These are phyloP conservation scores for Pseudogymnoascus sp. DNA, from an alignment of 2,329 filamentous ascomycete genomes.

Conservation along the genomic window DNA sequence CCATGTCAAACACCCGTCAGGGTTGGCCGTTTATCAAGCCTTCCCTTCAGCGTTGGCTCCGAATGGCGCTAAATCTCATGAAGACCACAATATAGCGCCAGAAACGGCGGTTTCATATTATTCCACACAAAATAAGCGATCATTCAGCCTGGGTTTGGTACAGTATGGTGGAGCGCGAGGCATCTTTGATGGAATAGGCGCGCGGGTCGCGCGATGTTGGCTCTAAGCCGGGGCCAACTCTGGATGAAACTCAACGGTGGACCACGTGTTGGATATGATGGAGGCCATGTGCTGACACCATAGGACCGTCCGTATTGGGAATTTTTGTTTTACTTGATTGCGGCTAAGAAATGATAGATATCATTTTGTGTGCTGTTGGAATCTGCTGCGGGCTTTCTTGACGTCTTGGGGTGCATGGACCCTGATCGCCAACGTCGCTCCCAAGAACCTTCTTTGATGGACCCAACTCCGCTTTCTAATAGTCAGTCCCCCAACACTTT, in stretches of 20 bases:
- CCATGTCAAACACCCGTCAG: background rate
- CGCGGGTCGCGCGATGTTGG: background rate
- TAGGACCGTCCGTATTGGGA: background rate
- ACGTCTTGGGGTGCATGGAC: background rate
- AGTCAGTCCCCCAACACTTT: background rate
- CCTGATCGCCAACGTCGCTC: background rate
- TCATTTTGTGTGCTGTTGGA: background rate
- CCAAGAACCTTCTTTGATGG: background rate
- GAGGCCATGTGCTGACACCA: background rate
- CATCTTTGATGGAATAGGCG: background rate
- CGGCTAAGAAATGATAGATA: background rate
- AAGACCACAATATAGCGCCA: background rate
- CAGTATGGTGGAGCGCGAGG: background rate
- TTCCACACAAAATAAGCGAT: background rate
- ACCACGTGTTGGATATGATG: background rate
- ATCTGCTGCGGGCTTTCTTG: background rate
- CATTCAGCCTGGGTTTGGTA: background rate
- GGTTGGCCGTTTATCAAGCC: background rate
- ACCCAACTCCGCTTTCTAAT: background rate
- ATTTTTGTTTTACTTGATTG: background rate
- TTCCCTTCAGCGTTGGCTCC: background rate
- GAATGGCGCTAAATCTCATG: background rate
- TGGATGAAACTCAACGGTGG: background rate
- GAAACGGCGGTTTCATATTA: background rate
- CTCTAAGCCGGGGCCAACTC: background rate